Base-by-base conservation (phyloP, 2,329 filamentous ascomycete genomes). In the Aspergillus luchuensis region DNA sequence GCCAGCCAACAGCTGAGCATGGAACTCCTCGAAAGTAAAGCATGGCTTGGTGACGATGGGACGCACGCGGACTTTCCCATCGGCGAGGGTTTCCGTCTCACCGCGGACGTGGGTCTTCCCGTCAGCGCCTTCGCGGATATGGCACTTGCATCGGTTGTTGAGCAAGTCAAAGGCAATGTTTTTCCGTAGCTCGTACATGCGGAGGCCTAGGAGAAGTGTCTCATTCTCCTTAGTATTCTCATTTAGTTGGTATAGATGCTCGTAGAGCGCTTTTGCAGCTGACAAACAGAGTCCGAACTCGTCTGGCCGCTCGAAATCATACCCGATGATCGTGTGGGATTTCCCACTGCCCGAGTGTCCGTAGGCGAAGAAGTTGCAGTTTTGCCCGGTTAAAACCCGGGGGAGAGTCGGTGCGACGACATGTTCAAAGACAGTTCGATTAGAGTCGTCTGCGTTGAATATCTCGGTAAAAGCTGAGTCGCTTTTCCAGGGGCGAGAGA, bases 331-430 rank as follows among this genome's bases (percentile, higher is more conserved):
- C 0, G 76, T 79, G 59, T 79, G 77, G 1, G 76, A 74, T 60
- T 79, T 80, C 0, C 77, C 77, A 56, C 76, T 79, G 17, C 75
- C 75, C 2, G 78, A 78, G 63, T 80, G 77, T 3, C 78, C 78
- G 57, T 80, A 80, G 8, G 78, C 78, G 59, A 79, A 79, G 66
- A 79, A 76, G 54, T 74, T 80, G 69, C 77, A 79, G 30, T 36
- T 36, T 13, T 36, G 30, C 5, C 30, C 30, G 30, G 4, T 6
- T 4, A 36, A 13, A 0, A 36, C 30, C 30, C 11, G 4, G 10
- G 30, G 30, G 4, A 36, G 30, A 5, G 30, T 36, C 1, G 30
- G 11, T 36, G 30, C 30, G 13, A 36, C 30, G 11, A 36, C 30
- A 13, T 36, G 30, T 11, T 36, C 30, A 0, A 36, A 36, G 30